Conservation (phyloP, 2,329 filamentous ascomycete genomes). For the Biscogniauxia sp. region DNA sequence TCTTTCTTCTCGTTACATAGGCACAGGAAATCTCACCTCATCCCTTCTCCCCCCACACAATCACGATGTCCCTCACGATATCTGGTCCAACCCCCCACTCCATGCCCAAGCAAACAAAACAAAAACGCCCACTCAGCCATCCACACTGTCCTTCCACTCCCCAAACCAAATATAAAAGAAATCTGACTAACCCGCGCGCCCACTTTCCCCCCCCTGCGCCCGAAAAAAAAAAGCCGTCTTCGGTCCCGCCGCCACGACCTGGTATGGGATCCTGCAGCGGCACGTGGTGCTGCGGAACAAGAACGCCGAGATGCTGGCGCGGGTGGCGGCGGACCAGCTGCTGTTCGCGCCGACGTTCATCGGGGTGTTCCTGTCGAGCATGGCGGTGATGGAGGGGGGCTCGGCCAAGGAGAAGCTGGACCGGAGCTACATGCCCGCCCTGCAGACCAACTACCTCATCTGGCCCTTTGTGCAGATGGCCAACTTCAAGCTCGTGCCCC, state of each 20-base stretch:
- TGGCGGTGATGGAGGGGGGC: slow-evolving; percentile 77
- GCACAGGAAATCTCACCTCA: not conserved
- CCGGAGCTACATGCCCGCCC: slow-evolving; percentile 66
- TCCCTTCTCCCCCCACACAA: not conserved
- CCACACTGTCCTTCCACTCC: not conserved
- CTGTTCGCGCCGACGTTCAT: slow-evolving; percentile 84
- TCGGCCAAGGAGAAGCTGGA: slow-evolving; percentile 63
- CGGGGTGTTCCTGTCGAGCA: slow-evolving; percentile 75
- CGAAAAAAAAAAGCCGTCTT: slow-evolving; percentile 61
- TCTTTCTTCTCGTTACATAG: too few relatives aligned
- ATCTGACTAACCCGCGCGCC: not conserved
- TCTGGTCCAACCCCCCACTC: slow-evolving; percentile 3
- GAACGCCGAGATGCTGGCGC: slow-evolving; percentile 70
- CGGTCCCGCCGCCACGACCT: slow-evolving; percentile 81
- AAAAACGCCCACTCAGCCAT: not conserved
- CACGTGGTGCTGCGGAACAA: slow-evolving; percentile 62
- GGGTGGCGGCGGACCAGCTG: slow-evolving; percentile 77
- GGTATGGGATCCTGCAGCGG: slow-evolving; percentile 77
- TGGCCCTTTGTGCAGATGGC: slow-evolving; percentile 83
- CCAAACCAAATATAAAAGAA: too few relatives aligned
- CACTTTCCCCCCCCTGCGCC: too few relatives aligned
- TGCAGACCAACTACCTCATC: slow-evolving; percentile 81
- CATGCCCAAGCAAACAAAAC: not conserved
- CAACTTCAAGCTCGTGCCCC: slow-evolving; percentile 85
- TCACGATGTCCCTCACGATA: slow-evolving; percentile 1